A percentile compares a stretch with the other conserved stretches of the same genome.
Evolutionary conservation across 2,329 filamentous ascomycete species (phyloP).

Genomic region (Arthrocladium fulminans): DNA sequence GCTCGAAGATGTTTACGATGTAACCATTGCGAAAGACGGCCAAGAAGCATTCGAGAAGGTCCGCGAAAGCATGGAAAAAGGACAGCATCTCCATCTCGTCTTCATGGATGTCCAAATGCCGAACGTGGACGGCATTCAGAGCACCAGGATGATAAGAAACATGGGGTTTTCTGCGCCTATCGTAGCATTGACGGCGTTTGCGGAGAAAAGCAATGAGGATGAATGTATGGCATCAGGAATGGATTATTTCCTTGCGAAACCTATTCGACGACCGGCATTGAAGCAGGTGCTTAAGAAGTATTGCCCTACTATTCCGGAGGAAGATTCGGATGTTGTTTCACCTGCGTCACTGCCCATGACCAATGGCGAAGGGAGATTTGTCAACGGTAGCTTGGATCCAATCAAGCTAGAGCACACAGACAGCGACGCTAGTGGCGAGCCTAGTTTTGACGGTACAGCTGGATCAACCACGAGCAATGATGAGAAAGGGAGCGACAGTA

Average conservation of each 20-base stretch:
- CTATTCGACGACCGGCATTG: slow-evolving; percentile 70
- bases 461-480: neutral
- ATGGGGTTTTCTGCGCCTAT: slow-evolving; percentile 84
- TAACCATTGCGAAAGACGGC: slow-evolving; percentile 76
- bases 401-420: neutral
- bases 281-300: slow-evolving; percentile 77
- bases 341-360: neutral
- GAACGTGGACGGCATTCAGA: slow-evolving; percentile 80
- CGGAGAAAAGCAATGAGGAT: slow-evolving; percentile 79
- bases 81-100: slow-evolving; percentile 70
- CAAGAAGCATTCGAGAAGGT: slow-evolving; percentile 84
- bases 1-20: slow-evolving; percentile 51
- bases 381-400: neutral
- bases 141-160: slow-evolving; percentile 72
- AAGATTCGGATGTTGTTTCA: slow-evolving; percentile 23
- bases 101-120: slow-evolving; percentile 98
- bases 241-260: slow-evolving; percentile 74
- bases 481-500: neutral
- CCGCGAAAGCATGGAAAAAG: slow-evolving; percentile 67
- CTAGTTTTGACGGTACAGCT: neutral
- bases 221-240: slow-evolving; percentile 84
- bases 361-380: neutral
- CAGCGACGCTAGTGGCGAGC: neutral
- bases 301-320: slow-evolving; percentile 69
- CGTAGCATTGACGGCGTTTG: slow-evolving; percentile 81